Base-by-base conservation (phyloP, 2,329 filamentous ascomycete species). In the Fusarium sp. region DNA sequence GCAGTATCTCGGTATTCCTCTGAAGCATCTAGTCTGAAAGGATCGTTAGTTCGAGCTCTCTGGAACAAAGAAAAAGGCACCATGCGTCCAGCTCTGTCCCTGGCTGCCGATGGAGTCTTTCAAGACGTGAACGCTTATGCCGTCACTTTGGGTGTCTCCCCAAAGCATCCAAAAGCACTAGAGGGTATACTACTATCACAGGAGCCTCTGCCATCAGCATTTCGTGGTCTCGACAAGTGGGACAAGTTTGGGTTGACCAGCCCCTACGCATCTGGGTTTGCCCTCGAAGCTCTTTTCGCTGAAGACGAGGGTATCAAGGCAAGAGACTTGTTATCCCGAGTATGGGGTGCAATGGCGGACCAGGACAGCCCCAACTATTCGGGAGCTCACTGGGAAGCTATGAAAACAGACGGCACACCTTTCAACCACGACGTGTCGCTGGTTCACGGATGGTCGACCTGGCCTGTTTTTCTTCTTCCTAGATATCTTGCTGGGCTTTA, bases 101-200 rank as follows among this genome's bases (percentile, higher is more conserved):
- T 60, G 1, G 13, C 18, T 4, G 9, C 16, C 0, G 3, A 29
- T 8, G 42, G 28, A 0, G 42, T 58, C 5, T 60, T 58, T 10
- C 57, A 60, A 48, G 53, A 60, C 8, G 53, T 58, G 16, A 60
- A 60, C 3, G 33, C 42, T 0, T 60, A 60, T 6, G 57, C 57
- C 0, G 53, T 20, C 4, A 48, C 57, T n/a, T 9, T 60, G 0
- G 42, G 53, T 12, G 16, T 60, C 5, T 35, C 21, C 1, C 8
- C 26, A 15, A 24, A 48, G 2, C 41, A 57, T 15, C 8, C 33
- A 11, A 15, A 23, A 4, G 6, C 20, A 15, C n/a, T 3, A 13
- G 28, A 60, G 4, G 41, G 33, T 1, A 29, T 60, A 8, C 8
- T 35, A 3, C n/a, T 41, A 15, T 5, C 28, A 3, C 4, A 9